Evolutionary conservation across 2,329 filamentous ascomycete genomes (phyloP).

Genomic region (Dactylellina drechsleri): DNA sequence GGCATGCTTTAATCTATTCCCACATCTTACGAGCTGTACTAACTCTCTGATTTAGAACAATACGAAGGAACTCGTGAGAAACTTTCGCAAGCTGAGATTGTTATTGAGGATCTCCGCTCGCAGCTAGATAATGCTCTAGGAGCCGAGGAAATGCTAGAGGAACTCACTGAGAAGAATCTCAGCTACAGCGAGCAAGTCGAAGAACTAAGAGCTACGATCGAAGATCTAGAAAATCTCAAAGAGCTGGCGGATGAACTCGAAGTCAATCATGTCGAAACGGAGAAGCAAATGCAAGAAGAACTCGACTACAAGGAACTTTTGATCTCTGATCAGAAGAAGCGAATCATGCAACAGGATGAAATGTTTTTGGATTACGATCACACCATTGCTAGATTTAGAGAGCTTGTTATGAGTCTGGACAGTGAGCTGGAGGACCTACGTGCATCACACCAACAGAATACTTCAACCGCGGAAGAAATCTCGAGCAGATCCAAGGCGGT

Average conservation of each 20-base stretch:
- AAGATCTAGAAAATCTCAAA: conserved; percentile 87
- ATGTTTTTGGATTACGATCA: conserved; percentile 88
- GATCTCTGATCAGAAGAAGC: conserved; percentile 81
- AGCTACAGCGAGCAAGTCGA: conserved; percentile 83
- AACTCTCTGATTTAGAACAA: conserved; percentile 65
- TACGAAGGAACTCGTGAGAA: conserved; percentile 77
- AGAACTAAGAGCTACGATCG: conserved; percentile 81
- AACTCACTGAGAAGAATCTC: conserved; percentile 87
- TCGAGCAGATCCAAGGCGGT: conserved; percentile 88
- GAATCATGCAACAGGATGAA: conserved; percentile 79
- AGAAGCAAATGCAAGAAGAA: conserved; percentile 93
- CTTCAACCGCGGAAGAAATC: conserved; percentile 90
- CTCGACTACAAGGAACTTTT: conserved; percentile 87
- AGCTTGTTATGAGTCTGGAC: conserved; percentile 86
- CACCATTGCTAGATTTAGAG: conserved; percentile 85
- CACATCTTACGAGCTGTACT: background rate
- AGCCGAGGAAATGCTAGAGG: conserved; percentile 92
- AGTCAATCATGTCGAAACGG: conserved; percentile 88
- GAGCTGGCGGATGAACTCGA: conserved; percentile 96
- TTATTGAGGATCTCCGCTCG: conserved; percentile 84
- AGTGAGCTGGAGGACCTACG: conserved; percentile 89
- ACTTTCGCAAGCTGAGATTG: conserved; percentile 75
- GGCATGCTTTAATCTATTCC: conserved; percentile 14
- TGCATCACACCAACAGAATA: conserved; percentile 89
- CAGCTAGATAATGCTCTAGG: conserved; percentile 89